Conservation (phyloP, 331 rosid genomes). For the Erythrophleum ivorense region DNA sequence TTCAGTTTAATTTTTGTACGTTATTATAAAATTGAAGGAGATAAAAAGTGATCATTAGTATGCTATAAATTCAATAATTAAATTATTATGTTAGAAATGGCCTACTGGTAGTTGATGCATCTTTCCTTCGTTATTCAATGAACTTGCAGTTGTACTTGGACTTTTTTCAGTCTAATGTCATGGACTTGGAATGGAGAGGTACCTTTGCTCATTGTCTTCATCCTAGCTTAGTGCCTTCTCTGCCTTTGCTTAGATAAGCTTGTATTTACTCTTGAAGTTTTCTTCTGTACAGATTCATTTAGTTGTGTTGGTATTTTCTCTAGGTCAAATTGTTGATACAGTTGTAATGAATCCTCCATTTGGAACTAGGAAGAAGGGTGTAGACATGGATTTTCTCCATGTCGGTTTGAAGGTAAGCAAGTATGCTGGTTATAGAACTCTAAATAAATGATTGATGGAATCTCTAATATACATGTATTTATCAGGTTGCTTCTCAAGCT, state of each 20-base stretch:
- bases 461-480: conserved; percentile 22
- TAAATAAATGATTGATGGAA: conserved; percentile 24
- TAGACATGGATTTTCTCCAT: conserved; percentile 83
- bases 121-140: conserved; percentile 43
- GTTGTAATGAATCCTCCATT: conserved; percentile 96
- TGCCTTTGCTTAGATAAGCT: neutral
- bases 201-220: conserved; percentile 25
- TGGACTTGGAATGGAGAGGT: conserved; percentile 80
- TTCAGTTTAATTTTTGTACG: conserved; percentile 12
- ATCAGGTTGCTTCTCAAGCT: conserved; percentile 85
- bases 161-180: conserved; percentile 67
- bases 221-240: conserved; percentile 1
- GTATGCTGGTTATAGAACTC: conserved; percentile 19
- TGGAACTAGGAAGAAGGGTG: conserved; percentile 90
- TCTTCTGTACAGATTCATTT: conserved; percentile 24
- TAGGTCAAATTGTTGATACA: conserved; percentile 79
- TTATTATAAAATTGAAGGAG: conserved; percentile 23
- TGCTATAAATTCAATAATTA: conserved; percentile 22
- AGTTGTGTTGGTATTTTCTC: conserved; percentile 26
- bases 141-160: conserved; percentile 82
- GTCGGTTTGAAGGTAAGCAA: conserved; percentile 73
- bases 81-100: conserved; percentile 26
- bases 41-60: conserved; percentile 17
- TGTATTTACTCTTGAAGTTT: conserved; percentile 12
- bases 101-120: conserved; percentile 31